Conservation (phyloP, 129 eudicot species). For the Heracleum sosnowskyi region DNA sequence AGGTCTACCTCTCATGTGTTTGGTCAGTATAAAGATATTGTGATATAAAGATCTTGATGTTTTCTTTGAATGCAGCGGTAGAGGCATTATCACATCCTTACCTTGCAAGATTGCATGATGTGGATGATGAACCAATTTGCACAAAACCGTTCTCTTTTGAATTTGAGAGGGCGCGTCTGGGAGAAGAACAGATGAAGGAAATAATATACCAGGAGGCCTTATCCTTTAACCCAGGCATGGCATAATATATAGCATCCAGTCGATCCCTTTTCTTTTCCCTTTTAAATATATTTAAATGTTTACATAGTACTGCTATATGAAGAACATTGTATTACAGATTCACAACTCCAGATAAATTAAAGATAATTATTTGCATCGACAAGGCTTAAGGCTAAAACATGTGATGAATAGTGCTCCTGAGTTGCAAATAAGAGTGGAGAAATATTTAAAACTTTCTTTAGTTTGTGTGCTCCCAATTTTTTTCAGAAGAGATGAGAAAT, state of each 20-base stretch:
- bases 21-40: not conserved
- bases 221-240: constrained; percentile 51
- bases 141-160: constrained; percentile 66
- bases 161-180: constrained; percentile 62
- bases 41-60: not conserved
- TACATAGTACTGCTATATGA: not conserved
- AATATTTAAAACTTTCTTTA: no score
- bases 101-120: constrained; percentile 66
- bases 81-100: constrained; percentile 81
- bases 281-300: not conserved
- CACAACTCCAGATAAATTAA: not conserved
- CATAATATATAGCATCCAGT: not conserved
- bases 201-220: constrained; percentile 78
- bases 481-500: no score
- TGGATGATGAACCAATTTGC: constrained; percentile 80
- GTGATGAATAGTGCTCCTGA: no score
- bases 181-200: constrained; percentile 85
- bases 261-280: not conserved
- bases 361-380: not conserved
- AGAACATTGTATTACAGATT: not conserved
- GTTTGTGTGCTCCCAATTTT: no score
- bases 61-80: constrained; percentile 43
- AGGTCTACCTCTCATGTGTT: not conserved
- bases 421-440: no score
- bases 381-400: no score